A percentile compares a stretch with the other conserved stretches of the same genome.
These are phyloP conservation scores for Verticillium klebahnii DNA, from an alignment of 2,329 filamentous ascomycete genomes.

Conservation along the genomic window DNA sequence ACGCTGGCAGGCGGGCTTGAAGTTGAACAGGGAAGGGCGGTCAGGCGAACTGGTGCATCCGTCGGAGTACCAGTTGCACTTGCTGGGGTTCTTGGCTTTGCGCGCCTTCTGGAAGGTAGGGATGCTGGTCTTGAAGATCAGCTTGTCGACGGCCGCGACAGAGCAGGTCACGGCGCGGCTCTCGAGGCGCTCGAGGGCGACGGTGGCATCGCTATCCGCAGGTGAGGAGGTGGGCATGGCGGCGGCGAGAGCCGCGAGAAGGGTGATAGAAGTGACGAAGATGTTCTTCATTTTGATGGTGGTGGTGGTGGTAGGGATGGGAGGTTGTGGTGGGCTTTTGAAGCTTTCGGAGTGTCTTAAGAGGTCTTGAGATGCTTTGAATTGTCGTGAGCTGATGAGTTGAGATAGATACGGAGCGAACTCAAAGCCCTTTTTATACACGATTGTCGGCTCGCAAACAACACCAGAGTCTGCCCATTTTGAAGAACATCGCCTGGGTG, in stretches of 20 bases:
- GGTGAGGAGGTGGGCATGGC: not conserved
- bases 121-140: conserved; percentile 8
- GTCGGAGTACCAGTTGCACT: conserved; percentile 17
- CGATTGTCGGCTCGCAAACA: too few relatives aligned
- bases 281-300: conserved; percentile 3
- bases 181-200: not conserved
- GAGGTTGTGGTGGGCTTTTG: not conserved
- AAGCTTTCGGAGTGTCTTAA: not conserved
- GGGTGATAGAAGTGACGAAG: not conserved
- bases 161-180: not conserved
- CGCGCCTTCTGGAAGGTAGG: conserved; percentile 4
- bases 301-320: not conserved
- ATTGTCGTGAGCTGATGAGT: not conserved
- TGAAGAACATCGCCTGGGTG: too few relatives aligned
- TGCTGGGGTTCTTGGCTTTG: conserved; percentile 20
- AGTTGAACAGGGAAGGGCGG: not conserved
- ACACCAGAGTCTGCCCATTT: too few relatives aligned
- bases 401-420: too few relatives aligned
- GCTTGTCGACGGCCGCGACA: not conserved
- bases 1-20: conserved; percentile 14
- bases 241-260: not conserved
- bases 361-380: not conserved
- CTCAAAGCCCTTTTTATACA: too few relatives aligned
- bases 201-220: not conserved
- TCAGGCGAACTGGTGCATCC: conserved; percentile 13